Percentiles rank a stretch among this genome's conserved stretches.
Conservation (phyloP, 768 basidiomycete genomes). For the Chalciporus piperatus region DNA sequence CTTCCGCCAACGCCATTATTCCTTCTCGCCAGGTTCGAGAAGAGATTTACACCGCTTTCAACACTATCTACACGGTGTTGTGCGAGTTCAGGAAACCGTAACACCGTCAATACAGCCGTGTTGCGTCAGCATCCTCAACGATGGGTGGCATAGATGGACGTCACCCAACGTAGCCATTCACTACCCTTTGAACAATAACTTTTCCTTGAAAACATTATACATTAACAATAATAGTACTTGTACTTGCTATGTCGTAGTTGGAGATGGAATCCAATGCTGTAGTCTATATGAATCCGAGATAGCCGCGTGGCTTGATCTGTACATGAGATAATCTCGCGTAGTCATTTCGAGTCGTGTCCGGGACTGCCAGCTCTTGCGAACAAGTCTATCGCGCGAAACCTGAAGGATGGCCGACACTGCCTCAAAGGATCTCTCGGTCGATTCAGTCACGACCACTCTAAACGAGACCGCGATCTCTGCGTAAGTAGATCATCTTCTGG, state of each 20-base stretch:
- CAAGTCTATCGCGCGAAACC: not conserved
- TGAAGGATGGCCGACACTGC: conserved; percentile 21
- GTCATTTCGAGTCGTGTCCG: not conserved
- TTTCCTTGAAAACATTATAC: conserved; percentile 33
- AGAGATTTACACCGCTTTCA: conserved; percentile 99
- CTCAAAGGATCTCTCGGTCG: conserved; percentile 23
- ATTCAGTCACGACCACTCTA: conserved; percentile 28
- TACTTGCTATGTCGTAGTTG: not conserved
- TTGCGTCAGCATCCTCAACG: not conserved
- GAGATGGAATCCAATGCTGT: not conserved
- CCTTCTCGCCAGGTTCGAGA: conserved; percentile 78
- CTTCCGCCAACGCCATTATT: conserved; percentile 46
- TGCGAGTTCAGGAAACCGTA: conserved; percentile 92
- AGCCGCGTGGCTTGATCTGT: conserved; percentile 1
- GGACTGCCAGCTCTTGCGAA: not conserved
- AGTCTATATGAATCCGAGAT: not conserved
- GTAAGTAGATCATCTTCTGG: too few relatives aligned
- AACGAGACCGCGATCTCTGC: conserved; percentile 25
- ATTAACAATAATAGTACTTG: conserved; percentile 13
- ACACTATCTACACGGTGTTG: conserved; percentile 97
- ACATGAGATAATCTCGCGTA: conserved; percentile 3
- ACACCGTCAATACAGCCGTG: conserved; percentile 10
- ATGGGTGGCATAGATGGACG: not conserved
- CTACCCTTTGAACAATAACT: not conserved
- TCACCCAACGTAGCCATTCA: not conserved